These are phyloP conservation scores for Colletotrichum phormii DNA, from an alignment of 2,329 filamentous ascomycete genomes.

Conservation along the genomic window DNA sequence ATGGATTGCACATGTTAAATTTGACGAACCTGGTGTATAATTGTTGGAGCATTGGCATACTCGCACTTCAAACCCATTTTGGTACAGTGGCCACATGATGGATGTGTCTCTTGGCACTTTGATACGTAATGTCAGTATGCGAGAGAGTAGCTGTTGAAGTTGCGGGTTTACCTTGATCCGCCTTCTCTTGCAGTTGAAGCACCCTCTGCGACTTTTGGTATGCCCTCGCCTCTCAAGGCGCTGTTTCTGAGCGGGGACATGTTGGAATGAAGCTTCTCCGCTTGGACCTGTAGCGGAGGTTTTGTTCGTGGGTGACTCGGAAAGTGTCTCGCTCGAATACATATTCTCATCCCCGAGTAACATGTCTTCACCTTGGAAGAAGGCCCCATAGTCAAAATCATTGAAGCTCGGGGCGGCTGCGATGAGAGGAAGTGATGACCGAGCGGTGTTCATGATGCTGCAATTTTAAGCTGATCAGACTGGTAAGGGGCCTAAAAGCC, in stretches of 20 bases:
- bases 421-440: slow-evolving; percentile 38
- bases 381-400: slow-evolving; percentile 54
- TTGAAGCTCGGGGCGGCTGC: slow-evolving; percentile 43
- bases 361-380: slow-evolving; percentile 46
- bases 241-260: slow-evolving; percentile 46
- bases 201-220: slow-evolving; percentile 74
- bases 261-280: background rate
- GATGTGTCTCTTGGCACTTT: slow-evolving; percentile 74
- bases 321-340: slow-evolving; percentile 40
- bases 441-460: slow-evolving; percentile 12
- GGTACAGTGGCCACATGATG: slow-evolving; percentile 71
- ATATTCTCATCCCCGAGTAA: slow-evolving; percentile 39
- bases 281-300: background rate
- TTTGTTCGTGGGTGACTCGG: slow-evolving; percentile 40
- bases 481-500: background rate
- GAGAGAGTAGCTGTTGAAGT: background rate
- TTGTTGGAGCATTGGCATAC: slow-evolving; percentile 65
- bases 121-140: background rate
- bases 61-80: slow-evolving; percentile 73
- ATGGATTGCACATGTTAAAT: no score
- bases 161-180: slow-evolving; percentile 67
- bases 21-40: slow-evolving; percentile 60
- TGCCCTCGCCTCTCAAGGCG: slow-evolving; percentile 69
- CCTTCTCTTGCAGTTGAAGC: slow-evolving; percentile 75
- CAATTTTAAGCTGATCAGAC: no score